Percentiles rank a stretch among this genome's conserved stretches.
phyloP scores from a whole-genome alignment of 23 red algal genomes.

The Gracilaria gracilis region DNA sequence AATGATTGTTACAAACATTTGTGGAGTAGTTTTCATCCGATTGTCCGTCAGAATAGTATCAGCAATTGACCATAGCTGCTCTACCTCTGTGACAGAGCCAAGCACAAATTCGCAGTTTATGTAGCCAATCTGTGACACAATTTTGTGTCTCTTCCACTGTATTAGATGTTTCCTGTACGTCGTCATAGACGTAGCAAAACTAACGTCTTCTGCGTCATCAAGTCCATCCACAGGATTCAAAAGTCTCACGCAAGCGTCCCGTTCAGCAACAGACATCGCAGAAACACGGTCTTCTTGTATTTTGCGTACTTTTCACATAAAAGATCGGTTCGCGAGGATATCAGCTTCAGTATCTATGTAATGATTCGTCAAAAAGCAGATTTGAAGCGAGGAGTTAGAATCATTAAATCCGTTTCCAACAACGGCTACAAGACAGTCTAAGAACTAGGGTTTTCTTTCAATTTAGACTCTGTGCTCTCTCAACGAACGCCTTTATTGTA shows the following conservation, averaged over 20 bases:
- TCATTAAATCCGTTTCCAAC: neutral
- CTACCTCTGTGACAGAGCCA: neutral
- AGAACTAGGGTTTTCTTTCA: too few relatives aligned
- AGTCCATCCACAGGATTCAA: neutral
- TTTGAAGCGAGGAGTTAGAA: neutral
- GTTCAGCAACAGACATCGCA: neutral
- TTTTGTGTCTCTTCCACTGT: neutral
- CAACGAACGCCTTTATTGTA: too few relatives aligned
- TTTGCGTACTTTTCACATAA: neutral
- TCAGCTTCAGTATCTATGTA: neutral
- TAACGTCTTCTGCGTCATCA: too few relatives aligned
- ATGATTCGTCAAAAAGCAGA: neutral
- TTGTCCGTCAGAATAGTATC: neutral
- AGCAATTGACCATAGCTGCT: neutral
- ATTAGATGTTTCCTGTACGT: neutral
- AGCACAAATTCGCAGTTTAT: neutral
- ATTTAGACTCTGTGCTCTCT: too few relatives aligned
- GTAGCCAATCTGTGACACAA: neutral
- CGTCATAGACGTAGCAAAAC: too few relatives aligned
- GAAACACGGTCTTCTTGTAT: neutral
- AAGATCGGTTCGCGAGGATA: neutral
- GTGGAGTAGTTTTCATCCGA: neutral
- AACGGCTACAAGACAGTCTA: neutral
- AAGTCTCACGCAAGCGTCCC: neutral
- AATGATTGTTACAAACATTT: neutral